phyloP scores from a whole-genome alignment of 192 early-diverging fungal genomes.

The Funneliformis geosporum region DNA sequence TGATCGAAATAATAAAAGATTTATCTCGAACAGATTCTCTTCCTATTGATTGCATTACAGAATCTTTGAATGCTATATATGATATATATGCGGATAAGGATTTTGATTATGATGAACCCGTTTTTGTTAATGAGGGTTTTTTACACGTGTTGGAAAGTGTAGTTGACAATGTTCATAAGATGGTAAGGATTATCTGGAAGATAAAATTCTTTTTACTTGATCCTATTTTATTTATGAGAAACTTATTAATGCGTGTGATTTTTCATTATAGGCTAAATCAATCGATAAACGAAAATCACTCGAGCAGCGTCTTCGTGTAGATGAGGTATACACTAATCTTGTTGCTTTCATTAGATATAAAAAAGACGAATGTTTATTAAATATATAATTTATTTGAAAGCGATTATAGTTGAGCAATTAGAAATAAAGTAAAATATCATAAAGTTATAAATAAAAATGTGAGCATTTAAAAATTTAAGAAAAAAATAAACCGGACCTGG shows the following conservation, averaged over 20 bases:
- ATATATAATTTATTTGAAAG: no score
- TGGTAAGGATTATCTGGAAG: slow-evolving; percentile 42
- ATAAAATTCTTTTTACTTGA: slow-evolving; percentile 17
- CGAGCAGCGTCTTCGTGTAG: slow-evolving; percentile 72
- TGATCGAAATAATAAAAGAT: slow-evolving; percentile 52
- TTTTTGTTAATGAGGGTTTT: slow-evolving; percentile 75
- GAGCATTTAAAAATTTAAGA: no score
- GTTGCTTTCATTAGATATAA: slow-evolving; percentile 90
- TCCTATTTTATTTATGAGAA: background rate
- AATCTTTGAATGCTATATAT: slow-evolving; percentile 82
- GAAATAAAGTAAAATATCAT: no score
- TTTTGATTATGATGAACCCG: slow-evolving; percentile 83
- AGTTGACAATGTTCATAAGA: slow-evolving; percentile 49
- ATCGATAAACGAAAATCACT: slow-evolving; percentile 73
- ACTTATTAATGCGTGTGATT: background rate
- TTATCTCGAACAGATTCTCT: slow-evolving; percentile 35
- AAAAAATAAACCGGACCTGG: no score
- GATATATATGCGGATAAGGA: slow-evolving; percentile 85
- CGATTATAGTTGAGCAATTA: no score
- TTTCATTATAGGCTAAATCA: slow-evolving; percentile 49
- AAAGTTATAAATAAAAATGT: no score
- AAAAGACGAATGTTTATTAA: slow-evolving; percentile 58
- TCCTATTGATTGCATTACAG: slow-evolving; percentile 54
- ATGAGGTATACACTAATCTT: slow-evolving; percentile 80
- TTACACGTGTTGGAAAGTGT: slow-evolving; percentile 57